Conservation (phyloP, 2,329 filamentous ascomycete species). For the Pseudopyricularia cyperi region DNA sequence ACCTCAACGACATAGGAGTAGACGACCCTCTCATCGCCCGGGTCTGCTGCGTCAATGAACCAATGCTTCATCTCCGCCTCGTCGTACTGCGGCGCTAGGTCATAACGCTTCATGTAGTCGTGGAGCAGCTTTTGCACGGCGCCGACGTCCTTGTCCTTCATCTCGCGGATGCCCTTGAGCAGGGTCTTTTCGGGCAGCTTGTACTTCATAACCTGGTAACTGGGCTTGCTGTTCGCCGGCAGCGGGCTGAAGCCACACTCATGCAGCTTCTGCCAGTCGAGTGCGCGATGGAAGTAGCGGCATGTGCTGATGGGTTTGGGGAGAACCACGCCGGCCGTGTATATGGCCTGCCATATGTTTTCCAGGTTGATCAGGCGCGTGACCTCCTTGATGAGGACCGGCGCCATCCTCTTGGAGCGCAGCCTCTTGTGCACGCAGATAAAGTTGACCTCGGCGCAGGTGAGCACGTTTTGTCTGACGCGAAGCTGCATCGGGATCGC, state of each 20-base stretch:
- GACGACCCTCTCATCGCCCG: conserved; percentile 63
- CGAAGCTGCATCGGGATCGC: conserved; percentile 77
- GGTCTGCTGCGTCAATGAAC: conserved; percentile 59
- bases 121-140: conserved; percentile 62
- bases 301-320: conserved; percentile 88
- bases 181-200: conserved; percentile 62
- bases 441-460: conserved; percentile 92
- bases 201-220: conserved; percentile 77
- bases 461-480: conserved; percentile 62
- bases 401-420: conserved; percentile 79
- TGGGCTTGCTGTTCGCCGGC: conserved; percentile 69
- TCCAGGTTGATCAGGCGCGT: conserved; percentile 81
- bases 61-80: conserved; percentile 78
- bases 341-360: conserved; percentile 87
- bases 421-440: conserved; percentile 97
- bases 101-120: conserved; percentile 66
- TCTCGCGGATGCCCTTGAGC: conserved; percentile 63
- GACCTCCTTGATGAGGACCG: conserved; percentile 94
- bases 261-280: conserved; percentile 94
- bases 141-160: conserved; percentile 68
- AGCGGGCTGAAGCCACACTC: conserved; percentile 89
- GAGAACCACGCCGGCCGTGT: conserved; percentile 83
- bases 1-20: conserved; percentile 89
- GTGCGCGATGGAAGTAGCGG: conserved; percentile 84
- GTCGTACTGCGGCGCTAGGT: conserved; percentile 72